Percentiles rank a stretch among this genome's conserved stretches.
Conservation (phyloP, 192 early-diverging fungal species). For the Oehlia diaphana region DNA sequence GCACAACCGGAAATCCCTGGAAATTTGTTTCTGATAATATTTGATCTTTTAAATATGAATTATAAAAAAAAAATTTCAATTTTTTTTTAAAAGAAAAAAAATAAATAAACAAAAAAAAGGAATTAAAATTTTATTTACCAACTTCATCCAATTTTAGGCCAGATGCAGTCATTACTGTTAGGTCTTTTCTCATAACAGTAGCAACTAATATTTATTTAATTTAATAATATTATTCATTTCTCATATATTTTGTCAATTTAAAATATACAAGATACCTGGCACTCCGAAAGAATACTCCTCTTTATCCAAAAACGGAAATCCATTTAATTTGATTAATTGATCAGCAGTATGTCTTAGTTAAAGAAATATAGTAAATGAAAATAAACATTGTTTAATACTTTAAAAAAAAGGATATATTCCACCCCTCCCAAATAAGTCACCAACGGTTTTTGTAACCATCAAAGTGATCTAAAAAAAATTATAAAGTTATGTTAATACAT, state of each 20-base stretch:
- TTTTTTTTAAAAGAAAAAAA: no score
- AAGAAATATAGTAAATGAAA: background rate
- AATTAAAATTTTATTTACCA: constrained; percentile 20
- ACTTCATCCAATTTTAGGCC: constrained; percentile 53
- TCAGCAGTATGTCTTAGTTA: constrained; percentile 48
- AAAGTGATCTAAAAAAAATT: constrained; percentile 55
- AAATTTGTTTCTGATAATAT: constrained; percentile 54
- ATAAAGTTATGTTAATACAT: background rate
- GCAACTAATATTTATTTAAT: constrained; percentile 34
- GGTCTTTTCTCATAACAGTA: constrained; percentile 61
- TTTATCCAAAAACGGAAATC: constrained; percentile 77
- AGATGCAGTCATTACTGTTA: constrained; percentile 56
- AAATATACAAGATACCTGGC: constrained; percentile 32
- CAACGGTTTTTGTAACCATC: constrained; percentile 74
- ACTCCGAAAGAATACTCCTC: constrained; percentile 65
- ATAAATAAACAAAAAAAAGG: no score
- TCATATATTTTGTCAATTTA: constrained; percentile 11
- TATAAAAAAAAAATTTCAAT: no score
- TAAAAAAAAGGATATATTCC: constrained; percentile 54
- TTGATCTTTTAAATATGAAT: constrained; percentile 33
- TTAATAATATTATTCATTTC: background rate
- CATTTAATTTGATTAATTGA: constrained; percentile 75
- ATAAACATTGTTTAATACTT: background rate
- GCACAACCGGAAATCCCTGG: constrained; percentile 78
- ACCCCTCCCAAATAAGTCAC: constrained; percentile 70